Evolutionary conservation across 2,329 filamentous ascomycete genomes (phyloP).

Genomic region (Claviceps sp.): DNA sequence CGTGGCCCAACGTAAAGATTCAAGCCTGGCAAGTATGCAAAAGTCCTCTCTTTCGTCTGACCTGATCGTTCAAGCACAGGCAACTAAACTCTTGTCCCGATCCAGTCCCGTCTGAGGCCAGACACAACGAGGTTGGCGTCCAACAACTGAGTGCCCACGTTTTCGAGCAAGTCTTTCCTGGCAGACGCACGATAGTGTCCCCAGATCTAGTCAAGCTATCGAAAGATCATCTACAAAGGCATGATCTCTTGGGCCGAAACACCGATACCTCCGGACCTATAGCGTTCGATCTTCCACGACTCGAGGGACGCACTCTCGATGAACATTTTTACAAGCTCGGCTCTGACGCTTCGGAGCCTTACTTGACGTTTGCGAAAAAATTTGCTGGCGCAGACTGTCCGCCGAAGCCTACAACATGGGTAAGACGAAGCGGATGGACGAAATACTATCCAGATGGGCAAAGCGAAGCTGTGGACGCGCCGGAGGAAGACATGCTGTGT

Average conservation of each 20-base stretch:
- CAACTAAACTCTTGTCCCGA: not conserved
- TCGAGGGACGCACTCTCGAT: constrained; percentile 73
- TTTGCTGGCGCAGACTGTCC: constrained; percentile 53
- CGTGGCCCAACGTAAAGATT: constrained; percentile 14
- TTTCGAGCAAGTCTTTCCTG: constrained; percentile 69
- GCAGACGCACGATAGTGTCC: constrained; percentile 41
- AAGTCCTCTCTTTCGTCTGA: not conserved
- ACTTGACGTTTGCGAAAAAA: constrained; percentile 57
- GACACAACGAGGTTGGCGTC: constrained; percentile 86
- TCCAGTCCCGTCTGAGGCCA: constrained; percentile 40
- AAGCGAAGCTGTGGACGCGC: constrained; percentile 57
- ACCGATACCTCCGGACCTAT: constrained; percentile 65
- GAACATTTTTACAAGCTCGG: constrained; percentile 90
- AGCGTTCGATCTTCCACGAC: constrained; percentile 68
- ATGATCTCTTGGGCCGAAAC: constrained; percentile 84
- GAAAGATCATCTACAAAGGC: constrained; percentile 66
- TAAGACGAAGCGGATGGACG: constrained; percentile 76
- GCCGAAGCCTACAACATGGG: constrained; percentile 56
- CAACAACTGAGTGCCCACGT: constrained; percentile 83
- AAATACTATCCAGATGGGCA: constrained; percentile 70
- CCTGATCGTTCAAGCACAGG: too few relatives aligned
- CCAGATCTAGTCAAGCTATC: constrained; percentile 66
- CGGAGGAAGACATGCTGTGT: constrained; percentile 68
- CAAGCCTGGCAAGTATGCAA: constrained; percentile 28
- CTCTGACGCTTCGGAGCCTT: constrained; percentile 76